Conservation (phyloP, 192 early-diverging fungal genomes). For the Phycomyces blakesleeanus region DNA sequence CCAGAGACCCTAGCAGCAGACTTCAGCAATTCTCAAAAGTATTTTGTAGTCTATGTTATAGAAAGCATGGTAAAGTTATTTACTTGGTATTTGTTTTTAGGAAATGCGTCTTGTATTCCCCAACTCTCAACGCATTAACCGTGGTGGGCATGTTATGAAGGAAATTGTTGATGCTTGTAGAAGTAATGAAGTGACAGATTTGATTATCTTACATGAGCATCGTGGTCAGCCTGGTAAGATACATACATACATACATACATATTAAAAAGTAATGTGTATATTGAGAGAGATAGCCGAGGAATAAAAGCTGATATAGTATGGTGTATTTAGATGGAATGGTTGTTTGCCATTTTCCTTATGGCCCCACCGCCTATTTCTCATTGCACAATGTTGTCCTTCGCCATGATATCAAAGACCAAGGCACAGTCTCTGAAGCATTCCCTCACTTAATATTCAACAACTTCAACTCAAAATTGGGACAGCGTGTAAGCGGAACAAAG, state of each 20-base stretch:
- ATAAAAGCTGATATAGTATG: not conserved
- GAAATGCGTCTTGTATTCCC: conserved; percentile 95
- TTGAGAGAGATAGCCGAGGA: too few species aligned
- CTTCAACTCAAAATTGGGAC: conserved; percentile 85
- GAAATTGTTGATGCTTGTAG: conserved; percentile 95
- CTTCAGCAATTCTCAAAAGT: conserved; percentile 93
- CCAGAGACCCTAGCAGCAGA: conserved; percentile 87
- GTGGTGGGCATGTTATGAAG: conserved; percentile 92
- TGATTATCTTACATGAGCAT: conserved; percentile 94
- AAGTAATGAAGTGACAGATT: conserved; percentile 90
- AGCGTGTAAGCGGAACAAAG: conserved; percentile 49
- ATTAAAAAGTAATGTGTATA: too few species aligned
- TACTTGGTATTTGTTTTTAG: conserved; percentile 9
- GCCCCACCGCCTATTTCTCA: conserved; percentile 96
- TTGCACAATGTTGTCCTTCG: conserved; percentile 96
- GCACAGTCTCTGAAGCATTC: conserved; percentile 95
- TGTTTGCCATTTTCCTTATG: conserved; percentile 94
- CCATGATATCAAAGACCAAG: conserved; percentile 95
- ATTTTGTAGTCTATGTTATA: not conserved
- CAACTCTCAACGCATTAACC: conserved; percentile 96
- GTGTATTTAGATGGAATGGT: conserved; percentile 79
- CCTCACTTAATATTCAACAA: conserved; percentile 97
- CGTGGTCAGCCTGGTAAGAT: conserved; percentile 83
- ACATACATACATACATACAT: not conserved
- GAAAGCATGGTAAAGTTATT: not conserved